These are phyloP conservation scores for Starmera dryadoides DNA, from an alignment of 805 yeast species.

Conservation along the genomic window DNA sequence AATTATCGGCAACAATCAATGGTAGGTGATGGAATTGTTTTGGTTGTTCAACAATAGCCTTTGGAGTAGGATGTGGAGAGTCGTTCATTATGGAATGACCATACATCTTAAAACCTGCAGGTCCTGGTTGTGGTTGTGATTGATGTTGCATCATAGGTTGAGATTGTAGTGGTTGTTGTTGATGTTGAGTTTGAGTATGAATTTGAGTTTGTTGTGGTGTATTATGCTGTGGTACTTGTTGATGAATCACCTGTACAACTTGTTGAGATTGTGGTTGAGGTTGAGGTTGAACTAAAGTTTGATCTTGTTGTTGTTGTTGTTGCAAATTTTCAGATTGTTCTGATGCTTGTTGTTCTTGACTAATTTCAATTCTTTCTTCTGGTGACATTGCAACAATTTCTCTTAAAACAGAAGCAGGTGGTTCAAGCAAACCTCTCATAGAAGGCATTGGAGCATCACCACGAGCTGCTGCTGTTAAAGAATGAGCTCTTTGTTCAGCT, in stretches of 20 bases:
- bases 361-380: constrained; percentile 1
- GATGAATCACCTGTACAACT: neutral
- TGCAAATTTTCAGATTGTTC: constrained; percentile 4
- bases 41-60: too few species aligned
- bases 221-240: too few species aligned
- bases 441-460: constrained; percentile 39
- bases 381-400: constrained; percentile 21
- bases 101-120: too few species aligned
- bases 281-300: constrained; percentile 8
- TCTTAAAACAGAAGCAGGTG: constrained; percentile 30
- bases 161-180: constrained; percentile 4
- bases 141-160: constrained; percentile 5
- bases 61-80: too few species aligned
- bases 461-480: constrained; percentile 33
- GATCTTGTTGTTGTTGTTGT: constrained; percentile 8
- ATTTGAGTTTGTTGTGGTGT: too few species aligned
- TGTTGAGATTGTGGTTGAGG: constrained; percentile 1
- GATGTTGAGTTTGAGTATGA: neutral
- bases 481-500: constrained; percentile 37
- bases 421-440: constrained; percentile 38
- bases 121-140: constrained; percentile 2
- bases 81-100: too few species aligned
- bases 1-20: too few species aligned
- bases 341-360: constrained; percentile 5
- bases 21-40: too few species aligned